Base-by-base conservation (phyloP, 148 eudicot species). In the Amaranthus cruentus region DNA sequence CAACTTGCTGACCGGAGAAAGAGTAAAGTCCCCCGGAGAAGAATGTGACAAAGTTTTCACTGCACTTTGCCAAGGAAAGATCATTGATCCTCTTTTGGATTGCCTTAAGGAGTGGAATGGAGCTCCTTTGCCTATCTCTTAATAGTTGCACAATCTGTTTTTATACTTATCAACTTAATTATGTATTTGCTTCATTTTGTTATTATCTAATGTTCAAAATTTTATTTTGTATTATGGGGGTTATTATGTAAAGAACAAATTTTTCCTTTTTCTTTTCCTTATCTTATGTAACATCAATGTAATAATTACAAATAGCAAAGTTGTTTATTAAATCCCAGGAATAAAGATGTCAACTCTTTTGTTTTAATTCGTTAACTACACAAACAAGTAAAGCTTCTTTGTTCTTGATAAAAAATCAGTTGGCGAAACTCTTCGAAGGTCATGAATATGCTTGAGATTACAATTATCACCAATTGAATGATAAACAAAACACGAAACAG, bases 71-170 rank as follows among this genome's bases (percentile, higher is more conserved):
- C 69, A 89, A 9, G 92, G 92, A 1, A 60, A 79, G 80, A 67
- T 91, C 60, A 83, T 91, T 56, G 97, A 91, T 80, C 97, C 97
- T 1, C 73, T 91, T 78, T 71, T 91, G 74, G 90, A 84, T 49
- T 91, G 97, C 56, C 85, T 91, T 7, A 76, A 86, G 87, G 87
- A 76, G 38, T 91, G 97, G 97, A 77, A 91, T 78, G 97, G 97
- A 47, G 90, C 84, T 65, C 97, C 97, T 80, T 78, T 89, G 62
- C 97, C 97, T 7, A 86, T 91, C 64, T 85, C 84, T 78, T 91
- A 79, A 73, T 71, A n/a, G 54, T 49, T 6, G 4, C 38, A 21
- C 52, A 47, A 48, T 4, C 6, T 4, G 53, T 50, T 49, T 2
- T 67, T 28, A 0, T 28, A 28, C 49, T 13, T 3, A 67, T 21